Percentiles rank a stretch among this genome's conserved stretches.
Evolutionary conservation across 495 filamentous ascomycete species (phyloP).

Genomic region (Cladorrhinum samala): DNA sequence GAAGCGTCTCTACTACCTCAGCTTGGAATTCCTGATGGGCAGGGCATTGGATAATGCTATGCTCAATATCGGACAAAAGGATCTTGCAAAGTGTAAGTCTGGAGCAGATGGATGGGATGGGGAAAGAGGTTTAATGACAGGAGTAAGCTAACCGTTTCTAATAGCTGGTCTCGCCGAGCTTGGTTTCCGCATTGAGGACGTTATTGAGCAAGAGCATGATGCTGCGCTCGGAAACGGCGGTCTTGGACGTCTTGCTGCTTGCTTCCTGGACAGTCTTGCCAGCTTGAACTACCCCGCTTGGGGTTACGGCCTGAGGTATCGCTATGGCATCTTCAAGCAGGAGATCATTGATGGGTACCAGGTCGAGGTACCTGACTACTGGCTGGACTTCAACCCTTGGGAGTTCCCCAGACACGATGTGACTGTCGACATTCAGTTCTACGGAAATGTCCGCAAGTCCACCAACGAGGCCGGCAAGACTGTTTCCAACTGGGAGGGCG

Average conservation of each 20-base stretch:
- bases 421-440: constrained; percentile 94
- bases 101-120: too few relatives aligned
- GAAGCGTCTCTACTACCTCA: constrained; percentile 95
- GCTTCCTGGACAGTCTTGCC: constrained; percentile 92
- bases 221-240: constrained; percentile 95
- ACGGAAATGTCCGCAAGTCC: constrained; percentile 67
- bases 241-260: constrained; percentile 88
- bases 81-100: constrained; percentile 63
- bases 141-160: too few relatives aligned
- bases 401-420: constrained; percentile 95
- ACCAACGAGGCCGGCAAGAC: constrained; percentile 72
- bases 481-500: constrained; percentile 73
- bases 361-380: constrained; percentile 96
- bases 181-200: constrained; percentile 93
- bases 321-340: constrained; percentile 99
- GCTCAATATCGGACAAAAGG: constrained; percentile 88
- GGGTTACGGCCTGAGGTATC: constrained; percentile 92
- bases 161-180: constrained; percentile 77
- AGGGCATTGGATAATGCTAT: constrained; percentile 96
- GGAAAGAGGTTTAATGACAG: too few relatives aligned
- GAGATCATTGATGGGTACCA: constrained; percentile 97
- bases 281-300: constrained; percentile 92
- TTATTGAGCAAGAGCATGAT: constrained; percentile 92
- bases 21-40: constrained; percentile 96
- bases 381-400: constrained; percentile 99